Evolutionary conservation across 352 stramenopile genomes (phyloP), one percentile per base, ranked within the genome.

Genomic region (Phytophthora citrophthora): DNA sequence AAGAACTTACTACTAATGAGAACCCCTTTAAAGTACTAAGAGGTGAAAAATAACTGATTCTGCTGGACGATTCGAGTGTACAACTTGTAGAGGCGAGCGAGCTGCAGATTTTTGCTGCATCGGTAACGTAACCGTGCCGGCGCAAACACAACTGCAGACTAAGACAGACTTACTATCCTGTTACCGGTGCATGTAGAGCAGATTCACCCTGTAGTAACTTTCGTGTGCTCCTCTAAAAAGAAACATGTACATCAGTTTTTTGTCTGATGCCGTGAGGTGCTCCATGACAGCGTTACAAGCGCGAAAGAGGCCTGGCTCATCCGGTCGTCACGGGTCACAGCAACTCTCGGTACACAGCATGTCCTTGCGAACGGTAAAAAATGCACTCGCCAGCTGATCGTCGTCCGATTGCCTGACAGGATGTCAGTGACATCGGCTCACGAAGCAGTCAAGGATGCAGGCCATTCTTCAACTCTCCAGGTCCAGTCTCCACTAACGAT

Each of bases 351-450:
- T 20, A 32, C 2, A 32, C 29, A 32, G 29, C 29, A 11, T 32
- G 29, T 8, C 29, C 29, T 32, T 46, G 20, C 54, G 54, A 62
- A 61, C 41, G 31, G 54, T 61, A 54, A 61, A 32, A 61, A 61
- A 62, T 54, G 43, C 23, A 5, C 39, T 23, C 24, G 36, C 38
- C 36, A 57, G 50, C 34, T 51, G 38, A 50, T 60, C 52, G 39
- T 60, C 52, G 52, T 27, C 26, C 27, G 38, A 51, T 59, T 29
- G 39, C 18, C 16, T 9, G 7, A 51, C 52, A 7, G 24, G 38
- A 59, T 59, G 51, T 50, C 27, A 32, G 29, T 29, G 26, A 29
- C 26, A 29, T 29, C 26, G 48, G 51, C 51, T 59, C 51, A 50
- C 51, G 16, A 48, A 49, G 51, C 38, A 39, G 50, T 26, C 11